Conservation (phyloP, 75 land plant species). For the Sequoiadendron giganteum region DNA sequence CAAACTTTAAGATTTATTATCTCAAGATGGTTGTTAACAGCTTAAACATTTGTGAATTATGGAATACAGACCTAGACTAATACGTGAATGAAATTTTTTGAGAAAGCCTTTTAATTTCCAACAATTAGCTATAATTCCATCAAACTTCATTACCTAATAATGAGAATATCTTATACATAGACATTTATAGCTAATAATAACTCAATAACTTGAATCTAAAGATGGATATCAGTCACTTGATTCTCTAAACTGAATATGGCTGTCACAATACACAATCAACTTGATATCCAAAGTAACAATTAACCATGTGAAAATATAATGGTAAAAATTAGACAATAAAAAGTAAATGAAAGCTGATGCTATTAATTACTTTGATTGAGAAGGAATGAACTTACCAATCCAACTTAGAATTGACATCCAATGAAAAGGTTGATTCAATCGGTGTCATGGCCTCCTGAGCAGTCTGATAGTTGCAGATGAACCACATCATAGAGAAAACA, state of each 20-base stretch:
- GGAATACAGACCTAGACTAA: background rate
- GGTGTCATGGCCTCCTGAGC: slow-evolving; percentile 99
- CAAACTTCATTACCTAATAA: background rate
- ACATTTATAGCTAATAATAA: background rate
- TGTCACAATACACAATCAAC: background rate
- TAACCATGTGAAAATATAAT: slow-evolving; percentile 1
- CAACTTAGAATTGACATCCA: slow-evolving; percentile 89
- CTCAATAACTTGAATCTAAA: background rate
- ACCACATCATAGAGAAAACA: slow-evolving; percentile 7
- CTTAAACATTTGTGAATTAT: background rate
- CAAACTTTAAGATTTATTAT: background rate
- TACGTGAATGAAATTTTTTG: background rate
- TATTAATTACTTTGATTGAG: background rate
- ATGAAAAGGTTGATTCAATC: slow-evolving; percentile 96
- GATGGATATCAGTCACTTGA: background rate
- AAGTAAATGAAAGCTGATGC: background rate
- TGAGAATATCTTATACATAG: background rate
- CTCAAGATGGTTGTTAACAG: background rate
- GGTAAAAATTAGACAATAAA: background rate
- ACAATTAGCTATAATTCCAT: background rate
- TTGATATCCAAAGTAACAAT: background rate
- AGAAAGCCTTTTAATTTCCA: background rate
- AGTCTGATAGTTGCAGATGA: slow-evolving; percentile 44
- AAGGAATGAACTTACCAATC: slow-evolving; percentile 66
- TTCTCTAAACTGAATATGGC: background rate